These are phyloP conservation scores for Beverwykella pulmonaria DNA, from an alignment of 495 filamentous ascomycete genomes.

Conservation along the genomic window DNA sequence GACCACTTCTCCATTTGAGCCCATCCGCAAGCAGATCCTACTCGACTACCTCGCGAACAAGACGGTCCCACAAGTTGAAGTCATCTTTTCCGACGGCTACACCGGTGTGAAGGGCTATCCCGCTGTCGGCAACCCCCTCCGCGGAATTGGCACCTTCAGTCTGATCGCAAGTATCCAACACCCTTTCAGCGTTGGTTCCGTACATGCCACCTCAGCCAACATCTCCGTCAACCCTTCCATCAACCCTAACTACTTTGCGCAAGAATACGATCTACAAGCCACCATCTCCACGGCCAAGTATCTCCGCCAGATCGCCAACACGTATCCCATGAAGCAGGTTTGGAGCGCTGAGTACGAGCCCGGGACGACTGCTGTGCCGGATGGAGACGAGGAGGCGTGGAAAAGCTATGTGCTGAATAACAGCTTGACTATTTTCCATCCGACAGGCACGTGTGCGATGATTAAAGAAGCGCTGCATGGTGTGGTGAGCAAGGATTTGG, in stretches of 20 bases:
- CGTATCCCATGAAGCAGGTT: neutral
- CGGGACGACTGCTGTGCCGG: constrained; percentile 1
- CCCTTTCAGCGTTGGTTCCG: constrained; percentile 51
- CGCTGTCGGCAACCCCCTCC: constrained; percentile 2
- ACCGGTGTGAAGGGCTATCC: constrained; percentile 35
- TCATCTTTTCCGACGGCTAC: constrained; percentile 39
- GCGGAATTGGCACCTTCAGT: constrained; percentile 27
- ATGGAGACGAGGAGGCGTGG: constrained; percentile 7
- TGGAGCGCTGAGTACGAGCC: constrained; percentile 11
- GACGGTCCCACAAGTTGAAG: constrained; percentile 34
- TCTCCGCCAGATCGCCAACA: constrained; percentile 4
- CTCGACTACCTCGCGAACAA: constrained; percentile 17
- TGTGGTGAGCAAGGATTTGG: constrained; percentile 24
- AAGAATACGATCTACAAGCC: constrained; percentile 23
- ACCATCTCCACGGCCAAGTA: neutral
- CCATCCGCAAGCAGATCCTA: constrained; percentile 21
- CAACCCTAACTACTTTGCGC: constrained; percentile 58
- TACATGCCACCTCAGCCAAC: constrained; percentile 57
- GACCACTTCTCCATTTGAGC: constrained; percentile 6
- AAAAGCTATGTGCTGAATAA: constrained; percentile 10
- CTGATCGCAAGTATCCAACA: constrained; percentile 32
- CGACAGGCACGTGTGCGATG: constrained; percentile 28
- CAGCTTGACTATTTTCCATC: constrained; percentile 19
- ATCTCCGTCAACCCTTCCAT: constrained; percentile 57
- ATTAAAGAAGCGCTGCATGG: constrained; percentile 3